These are phyloP conservation scores for Aquilaria yunnanensis DNA, from an alignment of 345 rosid species.

Conservation along the genomic window DNA sequence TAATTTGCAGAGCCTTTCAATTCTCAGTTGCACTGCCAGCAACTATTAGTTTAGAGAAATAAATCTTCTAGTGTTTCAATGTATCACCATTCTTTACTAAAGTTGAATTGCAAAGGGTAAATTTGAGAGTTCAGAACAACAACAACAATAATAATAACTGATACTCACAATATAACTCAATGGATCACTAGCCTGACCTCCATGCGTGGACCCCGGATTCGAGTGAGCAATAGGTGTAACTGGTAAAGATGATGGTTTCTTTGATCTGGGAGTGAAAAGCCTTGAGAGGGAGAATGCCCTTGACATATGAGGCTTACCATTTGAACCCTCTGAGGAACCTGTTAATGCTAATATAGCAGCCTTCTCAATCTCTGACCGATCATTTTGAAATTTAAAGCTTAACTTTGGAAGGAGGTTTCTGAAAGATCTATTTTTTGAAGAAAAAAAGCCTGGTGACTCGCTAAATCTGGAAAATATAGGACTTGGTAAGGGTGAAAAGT, in stretches of 20 bases:
- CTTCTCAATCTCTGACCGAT: conserved; percentile 60
- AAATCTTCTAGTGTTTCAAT: too few relatives aligned
- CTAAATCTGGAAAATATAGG: conserved; percentile 35
- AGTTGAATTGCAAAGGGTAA: too few relatives aligned
- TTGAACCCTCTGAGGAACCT: conserved; percentile 29
- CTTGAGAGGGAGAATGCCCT: conserved; percentile 59
- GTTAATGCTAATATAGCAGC: conserved; percentile 64
- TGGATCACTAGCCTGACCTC: conserved; percentile 36
- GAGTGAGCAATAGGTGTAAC: conserved; percentile 65
- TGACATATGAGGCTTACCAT: conserved; percentile 32
- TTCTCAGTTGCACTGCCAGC: too few relatives aligned
- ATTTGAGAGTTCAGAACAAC: too few relatives aligned
- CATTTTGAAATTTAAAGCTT: conserved; percentile 57
- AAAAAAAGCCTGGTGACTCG: conserved; percentile 29
- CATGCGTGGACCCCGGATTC: conserved; percentile 91
- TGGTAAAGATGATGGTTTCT: conserved; percentile 62
- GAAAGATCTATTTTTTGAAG: conserved; percentile 41
- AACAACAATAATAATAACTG: background rate
- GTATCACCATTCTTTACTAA: too few relatives aligned
- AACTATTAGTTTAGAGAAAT: too few relatives aligned
- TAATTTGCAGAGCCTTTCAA: too few relatives aligned
- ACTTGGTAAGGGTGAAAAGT: conserved; percentile 75
- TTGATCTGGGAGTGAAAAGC: conserved; percentile 47
- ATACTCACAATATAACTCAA: conserved; percentile 40
- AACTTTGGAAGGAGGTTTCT: conserved; percentile 67